These are phyloP conservation scores for Aspergillus clavatus DNA, from an alignment of 2,329 filamentous ascomycete species.

Conservation along the genomic window DNA sequence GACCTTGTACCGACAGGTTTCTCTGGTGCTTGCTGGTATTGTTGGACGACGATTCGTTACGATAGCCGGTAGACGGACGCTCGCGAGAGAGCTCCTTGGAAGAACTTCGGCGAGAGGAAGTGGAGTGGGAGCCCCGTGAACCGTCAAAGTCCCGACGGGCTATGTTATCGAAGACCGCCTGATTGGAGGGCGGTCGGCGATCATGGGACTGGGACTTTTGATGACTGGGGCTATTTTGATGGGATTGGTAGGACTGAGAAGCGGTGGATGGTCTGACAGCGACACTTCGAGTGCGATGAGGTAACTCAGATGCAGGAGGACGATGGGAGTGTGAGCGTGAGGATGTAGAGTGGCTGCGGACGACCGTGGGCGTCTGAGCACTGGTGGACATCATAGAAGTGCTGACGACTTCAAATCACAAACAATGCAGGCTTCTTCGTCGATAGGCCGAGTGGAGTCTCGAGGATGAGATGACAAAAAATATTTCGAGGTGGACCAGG, in stretches of 20 bases:
- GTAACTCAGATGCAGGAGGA: constrained; percentile 38
- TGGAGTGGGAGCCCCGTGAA: constrained; percentile 57
- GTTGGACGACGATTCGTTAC: constrained; percentile 52
- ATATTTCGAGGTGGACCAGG: too few relatives aligned
- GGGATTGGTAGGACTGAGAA: constrained; percentile 31
- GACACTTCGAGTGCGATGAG: constrained; percentile 45
- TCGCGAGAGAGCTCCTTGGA: constrained; percentile 56
- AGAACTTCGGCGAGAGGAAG: constrained; percentile 56
- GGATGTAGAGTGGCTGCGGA: constrained; percentile 48
- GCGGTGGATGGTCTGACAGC: constrained; percentile 39
- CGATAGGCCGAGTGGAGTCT: constrained; percentile 8
- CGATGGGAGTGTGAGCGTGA: constrained; percentile 42
- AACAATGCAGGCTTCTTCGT: constrained; percentile 11
- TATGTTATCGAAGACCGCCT: constrained; percentile 48
- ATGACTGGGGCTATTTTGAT: constrained; percentile 29
- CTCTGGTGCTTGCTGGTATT: constrained; percentile 38
- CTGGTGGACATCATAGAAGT: constrained; percentile 41
- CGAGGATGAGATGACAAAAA: constrained; percentile 3
- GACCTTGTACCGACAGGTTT: constrained; percentile 37
- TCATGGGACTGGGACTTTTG: constrained; percentile 42
- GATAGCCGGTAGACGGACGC: constrained; percentile 41
- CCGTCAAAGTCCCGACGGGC: constrained; percentile 70
- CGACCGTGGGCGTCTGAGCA: constrained; percentile 43
- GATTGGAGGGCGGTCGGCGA: constrained; percentile 44
- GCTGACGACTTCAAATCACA: constrained; percentile 5